These are phyloP conservation scores for Chlorophyllum brunneum DNA, from an alignment of 768 basidiomycete genomes.

Conservation along the genomic window DNA sequence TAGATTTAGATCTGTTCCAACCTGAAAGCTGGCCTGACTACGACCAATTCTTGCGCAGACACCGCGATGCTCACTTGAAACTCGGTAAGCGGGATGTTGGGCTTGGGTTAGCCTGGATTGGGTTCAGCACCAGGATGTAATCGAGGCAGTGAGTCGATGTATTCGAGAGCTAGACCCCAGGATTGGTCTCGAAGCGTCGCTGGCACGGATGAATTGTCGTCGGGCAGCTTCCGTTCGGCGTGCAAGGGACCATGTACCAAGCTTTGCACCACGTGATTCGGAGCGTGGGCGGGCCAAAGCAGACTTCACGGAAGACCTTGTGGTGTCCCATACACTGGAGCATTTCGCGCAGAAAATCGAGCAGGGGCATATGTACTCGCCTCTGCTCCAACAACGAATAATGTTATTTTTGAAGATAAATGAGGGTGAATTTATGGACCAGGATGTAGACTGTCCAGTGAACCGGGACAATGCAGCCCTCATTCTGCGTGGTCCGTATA, in stretches of 20 bases:
- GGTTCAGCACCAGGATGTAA: not conserved
- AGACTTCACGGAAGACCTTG: too few relatives aligned
- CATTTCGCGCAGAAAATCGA: conserved; percentile 1
- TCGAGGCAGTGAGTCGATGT: not conserved
- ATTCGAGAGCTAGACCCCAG: not conserved
- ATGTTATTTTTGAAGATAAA: conserved; percentile 2
- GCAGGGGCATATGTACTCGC: not conserved
- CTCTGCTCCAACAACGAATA: not conserved
- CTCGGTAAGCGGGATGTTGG: not conserved
- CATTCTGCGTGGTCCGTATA: not conserved
- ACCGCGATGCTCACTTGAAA: not conserved
- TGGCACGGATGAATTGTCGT: not conserved
- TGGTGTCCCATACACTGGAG: not conserved
- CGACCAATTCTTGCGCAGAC: not conserved
- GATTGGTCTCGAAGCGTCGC: not conserved
- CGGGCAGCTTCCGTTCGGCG: not conserved
- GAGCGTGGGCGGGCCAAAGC: not conserved
- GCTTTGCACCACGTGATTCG: not conserved
- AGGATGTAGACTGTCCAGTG: not conserved
- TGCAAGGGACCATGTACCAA: too few relatives aligned
- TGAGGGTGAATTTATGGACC: not conserved
- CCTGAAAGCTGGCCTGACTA: not conserved
- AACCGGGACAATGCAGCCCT: not conserved
- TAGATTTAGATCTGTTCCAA: not conserved
- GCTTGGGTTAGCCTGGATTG: not conserved